A percentile compares a stretch with the other conserved stretches of the same genome.
These are phyloP conservation scores for Eucalyptus erythrocorys DNA, from an alignment of 345 rosid species.

Conservation along the genomic window DNA sequence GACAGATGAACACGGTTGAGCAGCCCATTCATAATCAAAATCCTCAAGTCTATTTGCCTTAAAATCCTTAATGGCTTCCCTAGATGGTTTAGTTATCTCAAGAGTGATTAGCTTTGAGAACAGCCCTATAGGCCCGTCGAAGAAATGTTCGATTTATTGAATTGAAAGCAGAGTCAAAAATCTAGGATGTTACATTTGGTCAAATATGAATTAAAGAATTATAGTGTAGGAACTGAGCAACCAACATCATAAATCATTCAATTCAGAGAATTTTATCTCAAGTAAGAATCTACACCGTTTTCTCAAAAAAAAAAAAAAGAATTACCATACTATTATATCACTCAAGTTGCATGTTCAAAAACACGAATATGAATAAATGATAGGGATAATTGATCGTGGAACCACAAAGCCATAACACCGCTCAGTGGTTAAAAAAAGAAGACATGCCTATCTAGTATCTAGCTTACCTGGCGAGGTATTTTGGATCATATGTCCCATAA, in stretches of 20 bases:
- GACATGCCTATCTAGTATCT: neutral
- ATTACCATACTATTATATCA: neutral
- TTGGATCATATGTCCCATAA: slow-evolving; percentile 79
- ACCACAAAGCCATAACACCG: neutral
- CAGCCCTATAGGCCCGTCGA: no score
- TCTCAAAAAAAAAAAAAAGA: neutral
- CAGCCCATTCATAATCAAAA: no score
- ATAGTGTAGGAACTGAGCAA: neutral
- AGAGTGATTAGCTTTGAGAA: no score
- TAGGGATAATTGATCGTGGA: neutral
- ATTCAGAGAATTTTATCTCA: neutral
- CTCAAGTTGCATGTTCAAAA: neutral
- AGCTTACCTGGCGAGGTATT: slow-evolving; percentile 64
- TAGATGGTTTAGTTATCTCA: no score
- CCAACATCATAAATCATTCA: neutral
- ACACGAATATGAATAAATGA: neutral
- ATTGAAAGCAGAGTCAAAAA: no score
- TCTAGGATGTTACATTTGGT: no score
- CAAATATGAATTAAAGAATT: neutral
- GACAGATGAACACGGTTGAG: no score
- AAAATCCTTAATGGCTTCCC: no score
- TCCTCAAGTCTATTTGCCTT: no score
- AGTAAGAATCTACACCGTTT: neutral
- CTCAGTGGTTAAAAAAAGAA: neutral
- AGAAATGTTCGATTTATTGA: no score